phyloP scores from a whole-genome alignment of 192 early-diverging fungal species.

The Coemansia sp. region DNA sequence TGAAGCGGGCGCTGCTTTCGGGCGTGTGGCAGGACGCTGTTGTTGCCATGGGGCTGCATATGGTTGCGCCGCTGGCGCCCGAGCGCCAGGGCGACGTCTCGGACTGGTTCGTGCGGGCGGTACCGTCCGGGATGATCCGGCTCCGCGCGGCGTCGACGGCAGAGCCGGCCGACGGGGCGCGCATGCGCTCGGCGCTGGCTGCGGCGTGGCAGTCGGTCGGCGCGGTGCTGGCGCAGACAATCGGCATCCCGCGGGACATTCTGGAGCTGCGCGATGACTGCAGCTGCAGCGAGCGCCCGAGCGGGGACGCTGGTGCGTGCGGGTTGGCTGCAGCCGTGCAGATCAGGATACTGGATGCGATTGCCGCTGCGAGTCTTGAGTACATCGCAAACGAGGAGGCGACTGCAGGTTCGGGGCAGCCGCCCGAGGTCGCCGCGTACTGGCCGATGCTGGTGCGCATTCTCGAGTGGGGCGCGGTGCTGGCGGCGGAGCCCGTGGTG shows the following conservation, averaged over 20 bases:
- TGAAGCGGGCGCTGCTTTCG: conserved; percentile 4
- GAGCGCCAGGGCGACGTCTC: neutral
- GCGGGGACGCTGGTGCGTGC: neutral
- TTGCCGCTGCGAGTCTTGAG: conserved; percentile 14
- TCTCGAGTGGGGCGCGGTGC: conserved; percentile 29
- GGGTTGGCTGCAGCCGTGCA: conserved; percentile 6
- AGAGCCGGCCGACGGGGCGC: no score
- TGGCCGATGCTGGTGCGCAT: conserved; percentile 27
- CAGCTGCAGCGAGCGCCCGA: neutral
- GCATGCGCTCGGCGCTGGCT: conserved; percentile 1
- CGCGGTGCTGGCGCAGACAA: conserved; percentile 8
- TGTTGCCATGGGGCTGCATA: conserved; percentile 40
- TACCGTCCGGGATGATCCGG: conserved; percentile 22
- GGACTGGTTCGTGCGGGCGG: conserved; percentile 25
- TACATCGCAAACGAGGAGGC: neutral
- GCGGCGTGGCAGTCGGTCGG: conserved; percentile 29
- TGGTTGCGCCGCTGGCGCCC: conserved; percentile 8
- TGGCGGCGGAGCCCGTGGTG: conserved; percentile 20
- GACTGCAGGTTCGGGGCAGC: conserved; percentile 1
- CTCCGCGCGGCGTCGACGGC: conserved; percentile 2
- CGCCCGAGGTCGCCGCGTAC: conserved; percentile 16
- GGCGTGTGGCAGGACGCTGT: conserved; percentile 32
- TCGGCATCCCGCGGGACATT: conserved; percentile 5
- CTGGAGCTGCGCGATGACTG: conserved; percentile 1
- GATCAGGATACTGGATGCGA: conserved; percentile 25